Evolutionary conservation across 768 basidiomycete genomes (phyloP).

Genomic region (Tylopilus cervinicoccineus): DNA sequence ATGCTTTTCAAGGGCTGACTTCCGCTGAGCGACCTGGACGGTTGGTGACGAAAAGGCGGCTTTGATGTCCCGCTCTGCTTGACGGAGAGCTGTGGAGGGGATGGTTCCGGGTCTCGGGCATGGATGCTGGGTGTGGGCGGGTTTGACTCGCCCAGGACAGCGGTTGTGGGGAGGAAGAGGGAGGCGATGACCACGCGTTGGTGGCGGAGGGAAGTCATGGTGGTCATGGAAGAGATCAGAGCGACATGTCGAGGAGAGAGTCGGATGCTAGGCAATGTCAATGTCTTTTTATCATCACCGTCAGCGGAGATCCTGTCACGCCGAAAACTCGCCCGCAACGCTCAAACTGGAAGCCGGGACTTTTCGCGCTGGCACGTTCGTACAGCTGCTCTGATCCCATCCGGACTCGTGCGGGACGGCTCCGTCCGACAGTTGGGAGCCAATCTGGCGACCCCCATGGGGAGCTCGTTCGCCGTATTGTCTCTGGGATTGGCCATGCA

Average conservation of each 20-base stretch:
- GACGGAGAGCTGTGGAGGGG: conserved; percentile 4
- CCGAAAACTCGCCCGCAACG: neutral
- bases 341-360: neutral
- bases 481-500: too few species aligned
- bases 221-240: neutral
- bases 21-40: conserved; percentile 18
- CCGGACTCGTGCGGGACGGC: neutral
- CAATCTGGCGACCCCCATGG: too few species aligned
- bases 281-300: neutral
- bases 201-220: conserved; percentile 68
- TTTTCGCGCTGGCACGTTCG: neutral
- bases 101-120: conserved; percentile 10
- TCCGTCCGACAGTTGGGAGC: too few species aligned
- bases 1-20: conserved; percentile 56
- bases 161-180: conserved; percentile 78
- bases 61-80: conserved; percentile 2
- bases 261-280: too few species aligned
- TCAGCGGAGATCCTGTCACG: neutral
- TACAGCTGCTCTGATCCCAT: neutral
- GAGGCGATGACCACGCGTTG: conserved; percentile 77
- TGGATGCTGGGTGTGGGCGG: conserved; percentile 46
- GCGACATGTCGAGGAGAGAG: neutral
- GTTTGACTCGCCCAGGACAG: conserved; percentile 52
- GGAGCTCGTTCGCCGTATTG: too few species aligned
- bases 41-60: conserved; percentile 16